phyloP scores from a whole-genome alignment of 768 basidiomycete genomes.

The Amanita rimosa region DNA sequence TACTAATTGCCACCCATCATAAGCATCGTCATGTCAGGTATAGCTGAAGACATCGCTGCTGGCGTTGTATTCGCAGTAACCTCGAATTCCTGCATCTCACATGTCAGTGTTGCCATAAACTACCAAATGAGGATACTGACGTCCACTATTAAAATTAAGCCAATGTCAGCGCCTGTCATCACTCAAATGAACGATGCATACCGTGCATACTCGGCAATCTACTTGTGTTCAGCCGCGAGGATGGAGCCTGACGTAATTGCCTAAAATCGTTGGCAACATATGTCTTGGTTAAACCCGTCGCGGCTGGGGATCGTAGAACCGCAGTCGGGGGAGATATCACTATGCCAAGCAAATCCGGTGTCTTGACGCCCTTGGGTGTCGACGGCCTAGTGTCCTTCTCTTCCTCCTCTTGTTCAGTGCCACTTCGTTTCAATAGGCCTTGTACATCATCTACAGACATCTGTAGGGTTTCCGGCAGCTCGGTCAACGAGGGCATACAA shows the following conservation, averaged over 20 bases:
- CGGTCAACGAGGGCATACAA: conserved; percentile 18
- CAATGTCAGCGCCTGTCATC: neutral
- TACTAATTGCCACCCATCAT: neutral
- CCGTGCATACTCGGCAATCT: conserved; percentile 80
- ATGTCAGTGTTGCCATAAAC: neutral
- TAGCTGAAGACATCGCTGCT: neutral
- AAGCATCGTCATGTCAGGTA: conserved; percentile 1
- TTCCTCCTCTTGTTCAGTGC: conserved; percentile 29
- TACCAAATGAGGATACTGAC: neutral
- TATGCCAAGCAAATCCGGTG: conserved; percentile 49
- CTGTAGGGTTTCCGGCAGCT: conserved; percentile 14
- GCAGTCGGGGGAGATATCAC: conserved; percentile 65
- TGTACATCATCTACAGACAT: neutral
- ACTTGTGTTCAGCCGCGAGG: conserved; percentile 74
- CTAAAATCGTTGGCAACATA: conserved; percentile 78
- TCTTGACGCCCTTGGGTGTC: conserved; percentile 42
- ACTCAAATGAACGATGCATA: conserved; percentile 10
- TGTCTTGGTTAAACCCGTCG: conserved; percentile 73
- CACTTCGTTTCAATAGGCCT: neutral
- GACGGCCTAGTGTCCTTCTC: conserved; percentile 21
- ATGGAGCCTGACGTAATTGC: conserved; percentile 54
- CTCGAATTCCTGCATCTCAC: neutral
- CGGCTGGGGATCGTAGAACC: conserved; percentile 57
- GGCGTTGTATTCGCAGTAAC: conserved; percentile 3
- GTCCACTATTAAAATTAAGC: neutral